Evolutionary conservation across 768 basidiomycete genomes (phyloP).

Genomic region (Boletus rex-veris): DNA sequence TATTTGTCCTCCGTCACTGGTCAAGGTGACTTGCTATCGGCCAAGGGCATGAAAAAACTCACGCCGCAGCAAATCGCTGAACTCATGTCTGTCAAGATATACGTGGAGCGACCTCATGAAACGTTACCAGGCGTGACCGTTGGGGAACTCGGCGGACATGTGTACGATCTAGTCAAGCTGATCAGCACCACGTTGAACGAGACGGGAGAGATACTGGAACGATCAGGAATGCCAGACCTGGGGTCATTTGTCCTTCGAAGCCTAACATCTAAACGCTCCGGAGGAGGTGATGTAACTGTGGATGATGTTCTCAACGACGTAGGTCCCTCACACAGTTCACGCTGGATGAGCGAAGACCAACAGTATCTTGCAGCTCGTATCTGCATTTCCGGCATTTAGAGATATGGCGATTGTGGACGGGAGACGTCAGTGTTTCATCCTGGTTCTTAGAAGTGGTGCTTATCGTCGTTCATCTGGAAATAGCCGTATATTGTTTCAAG

Average conservation of each 20-base stretch:
- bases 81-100: slow-evolving; percentile 65
- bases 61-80: slow-evolving; percentile 60
- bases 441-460: neutral
- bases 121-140: slow-evolving; percentile 65
- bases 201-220: slow-evolving; percentile 64
- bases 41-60: slow-evolving; percentile 60
- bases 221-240: slow-evolving; percentile 61
- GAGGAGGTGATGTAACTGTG: slow-evolving; percentile 36
- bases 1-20: slow-evolving; percentile 63
- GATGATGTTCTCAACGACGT: slow-evolving; percentile 66
- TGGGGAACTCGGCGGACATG: slow-evolving; percentile 71
- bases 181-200: slow-evolving; percentile 63
- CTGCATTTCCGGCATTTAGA: slow-evolving; percentile 75
- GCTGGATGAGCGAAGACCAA: slow-evolving; percentile 2
- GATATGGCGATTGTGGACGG: slow-evolving; percentile 71
- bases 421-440: slow-evolving; percentile 43
- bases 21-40: slow-evolving; percentile 56
- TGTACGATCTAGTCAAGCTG: slow-evolving; percentile 69
- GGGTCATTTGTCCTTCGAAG: slow-evolving; percentile 73
- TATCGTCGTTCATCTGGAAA: neutral
- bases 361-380: slow-evolving; percentile 52
- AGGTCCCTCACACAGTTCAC: slow-evolving; percentile 18
- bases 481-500: slow-evolving; percentile 87
- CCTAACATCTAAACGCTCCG: slow-evolving; percentile 42
- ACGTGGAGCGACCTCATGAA: slow-evolving; percentile 69